phyloP scores from a whole-genome alignment of 2,329 filamentous ascomycete species.

The Penicillium brasilianum region DNA sequence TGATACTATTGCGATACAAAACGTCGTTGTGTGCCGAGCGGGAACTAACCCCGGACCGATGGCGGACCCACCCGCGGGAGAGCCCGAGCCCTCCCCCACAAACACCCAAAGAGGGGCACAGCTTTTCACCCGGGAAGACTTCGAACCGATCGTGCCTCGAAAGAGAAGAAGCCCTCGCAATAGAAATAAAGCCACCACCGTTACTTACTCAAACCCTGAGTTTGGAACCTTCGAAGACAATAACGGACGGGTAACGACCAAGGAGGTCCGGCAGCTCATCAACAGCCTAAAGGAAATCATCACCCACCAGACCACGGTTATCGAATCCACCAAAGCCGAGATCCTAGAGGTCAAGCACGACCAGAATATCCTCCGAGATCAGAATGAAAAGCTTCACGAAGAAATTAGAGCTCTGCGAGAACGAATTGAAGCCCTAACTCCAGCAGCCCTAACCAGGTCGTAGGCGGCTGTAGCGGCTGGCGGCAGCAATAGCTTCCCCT shows the following conservation, averaged over 20 bases:
- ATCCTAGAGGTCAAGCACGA: slow-evolving; percentile 20
- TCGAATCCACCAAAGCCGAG: slow-evolving; percentile 14
- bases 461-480: slow-evolving; percentile 12
- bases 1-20: not conserved
- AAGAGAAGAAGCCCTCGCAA: slow-evolving; percentile 4
- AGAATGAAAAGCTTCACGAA: slow-evolving; percentile 21
- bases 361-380: slow-evolving; percentile 18
- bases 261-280: slow-evolving; percentile 17
- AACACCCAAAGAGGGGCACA: slow-evolving; percentile 7
- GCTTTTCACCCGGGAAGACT: not conserved
- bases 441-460: not conserved
- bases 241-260: slow-evolving; percentile 14
- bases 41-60: slow-evolving; percentile 15
- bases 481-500: not conserved
- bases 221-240: not conserved
- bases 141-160: slow-evolving; percentile 9
- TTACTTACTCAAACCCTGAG: not conserved
- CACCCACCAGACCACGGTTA: slow-evolving; percentile 13
- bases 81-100: slow-evolving; percentile 18
- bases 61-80: slow-evolving; percentile 19
- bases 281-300: slow-evolving; percentile 15
- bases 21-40: slow-evolving; percentile 17
- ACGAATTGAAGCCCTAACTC: slow-evolving; percentile 8
- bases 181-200: not conserved
- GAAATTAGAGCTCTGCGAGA: slow-evolving; percentile 12